phyloP scores from a whole-genome alignment of 2,329 filamentous ascomycete species.

The Aaosphaeria pasadenensis region DNA sequence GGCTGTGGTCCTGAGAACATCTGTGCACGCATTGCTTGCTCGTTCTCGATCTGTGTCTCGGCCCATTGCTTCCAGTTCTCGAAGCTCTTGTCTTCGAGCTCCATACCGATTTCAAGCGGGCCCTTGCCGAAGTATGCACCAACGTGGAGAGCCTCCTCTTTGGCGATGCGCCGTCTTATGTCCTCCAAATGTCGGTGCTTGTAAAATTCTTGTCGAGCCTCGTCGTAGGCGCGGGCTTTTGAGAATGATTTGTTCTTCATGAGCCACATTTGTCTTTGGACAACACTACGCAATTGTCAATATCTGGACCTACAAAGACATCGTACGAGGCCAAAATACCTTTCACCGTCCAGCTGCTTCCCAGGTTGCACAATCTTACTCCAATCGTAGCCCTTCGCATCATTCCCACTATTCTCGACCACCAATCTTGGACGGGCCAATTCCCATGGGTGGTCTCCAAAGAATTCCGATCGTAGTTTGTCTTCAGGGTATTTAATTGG shows the following conservation, averaged over 20 bases:
- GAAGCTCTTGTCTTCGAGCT: conserved; percentile 75
- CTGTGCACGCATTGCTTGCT: conserved; percentile 47
- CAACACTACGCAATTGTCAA: conserved; percentile 60
- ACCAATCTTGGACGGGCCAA: conserved; percentile 82
- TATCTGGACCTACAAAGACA: conserved; percentile 2
- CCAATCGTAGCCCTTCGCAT: conserved; percentile 76
- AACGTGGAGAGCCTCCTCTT: conserved; percentile 80
- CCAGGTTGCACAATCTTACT: conserved; percentile 71
- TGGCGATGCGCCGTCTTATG: conserved; percentile 75
- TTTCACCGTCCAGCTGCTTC: conserved; percentile 78
- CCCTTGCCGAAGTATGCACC: conserved; percentile 87
- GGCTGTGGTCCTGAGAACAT: conserved; percentile 27
- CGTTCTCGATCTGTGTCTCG: conserved; percentile 47
- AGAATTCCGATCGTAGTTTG: conserved; percentile 75
- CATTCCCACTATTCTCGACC: conserved; percentile 81
- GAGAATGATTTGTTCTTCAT: conserved; percentile 58
- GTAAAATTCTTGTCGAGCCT: conserved; percentile 88
- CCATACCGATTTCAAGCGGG: conserved; percentile 72
- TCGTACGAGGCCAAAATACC: conserved; percentile 48
- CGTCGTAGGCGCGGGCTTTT: conserved; percentile 75
- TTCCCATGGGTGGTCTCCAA: conserved; percentile 95
- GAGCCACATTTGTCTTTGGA: conserved; percentile 87
- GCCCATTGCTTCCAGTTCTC: conserved; percentile 88
- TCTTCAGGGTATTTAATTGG: conserved; percentile 81
- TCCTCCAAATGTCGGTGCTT: conserved; percentile 76